Evolutionary conservation across 176 grass and related monocot species (phyloP).

Genomic region (Cenchrus fungigraminus): DNA sequence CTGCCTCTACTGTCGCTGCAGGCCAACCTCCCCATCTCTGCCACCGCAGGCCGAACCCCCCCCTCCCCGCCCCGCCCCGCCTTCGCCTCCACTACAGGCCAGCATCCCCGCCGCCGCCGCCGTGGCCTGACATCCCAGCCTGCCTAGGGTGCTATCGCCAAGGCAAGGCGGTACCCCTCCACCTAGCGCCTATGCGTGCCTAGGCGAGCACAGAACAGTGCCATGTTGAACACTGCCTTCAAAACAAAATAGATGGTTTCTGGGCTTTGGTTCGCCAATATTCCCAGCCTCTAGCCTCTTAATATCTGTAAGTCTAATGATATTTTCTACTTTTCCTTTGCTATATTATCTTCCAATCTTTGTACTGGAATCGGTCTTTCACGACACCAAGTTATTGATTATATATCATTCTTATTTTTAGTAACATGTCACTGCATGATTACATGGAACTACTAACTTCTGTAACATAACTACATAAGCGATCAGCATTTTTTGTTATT

Average conservation of each 20-base stretch:
- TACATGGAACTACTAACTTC: slow-evolving; percentile 11
- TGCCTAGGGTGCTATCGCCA: too few species aligned
- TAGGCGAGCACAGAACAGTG: too few species aligned
- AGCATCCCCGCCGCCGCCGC: too few species aligned
- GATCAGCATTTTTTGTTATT: background rate
- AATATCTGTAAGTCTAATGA: background rate
- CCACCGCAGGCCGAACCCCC: too few species aligned
- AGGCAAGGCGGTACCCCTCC: too few species aligned
- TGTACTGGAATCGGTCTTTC: background rate
- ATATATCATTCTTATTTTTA: slow-evolving; percentile 23
- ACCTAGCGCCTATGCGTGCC: too few species aligned
- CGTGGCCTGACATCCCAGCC: too few species aligned
- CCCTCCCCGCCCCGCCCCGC: too few species aligned
- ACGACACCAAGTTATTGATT: slow-evolving; percentile 4
- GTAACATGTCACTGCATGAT: background rate
- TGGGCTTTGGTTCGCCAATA: background rate
- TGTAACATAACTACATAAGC: slow-evolving; percentile 26
- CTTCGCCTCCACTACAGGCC: too few species aligned
- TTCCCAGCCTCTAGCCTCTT: background rate
- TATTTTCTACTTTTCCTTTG: slow-evolving; percentile 27
- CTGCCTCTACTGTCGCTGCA: too few species aligned
- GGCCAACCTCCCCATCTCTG: too few species aligned
- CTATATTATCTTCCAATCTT: slow-evolving; percentile 14
- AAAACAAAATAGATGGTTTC: slow-evolving; percentile 6
- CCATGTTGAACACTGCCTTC: background rate